phyloP scores from a whole-genome alignment of 2,329 filamentous ascomycete genomes.

The Alternaria tenuissima region DNA sequence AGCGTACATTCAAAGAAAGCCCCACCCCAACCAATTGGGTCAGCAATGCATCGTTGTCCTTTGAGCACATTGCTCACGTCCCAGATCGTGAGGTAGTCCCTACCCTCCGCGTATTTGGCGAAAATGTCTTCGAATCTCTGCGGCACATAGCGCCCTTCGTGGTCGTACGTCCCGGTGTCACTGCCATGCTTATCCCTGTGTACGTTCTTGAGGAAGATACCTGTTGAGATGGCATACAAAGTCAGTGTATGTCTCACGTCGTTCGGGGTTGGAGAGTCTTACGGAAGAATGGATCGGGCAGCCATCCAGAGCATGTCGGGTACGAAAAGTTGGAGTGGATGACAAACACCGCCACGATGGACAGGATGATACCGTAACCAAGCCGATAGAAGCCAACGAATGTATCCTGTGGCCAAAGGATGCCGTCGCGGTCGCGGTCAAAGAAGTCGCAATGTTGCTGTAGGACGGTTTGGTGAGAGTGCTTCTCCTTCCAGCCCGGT shows the following conservation, averaged over 20 bases:
- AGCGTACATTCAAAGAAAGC: slow-evolving; percentile 57
- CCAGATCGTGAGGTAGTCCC: slow-evolving; percentile 50
- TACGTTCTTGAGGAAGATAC: slow-evolving; percentile 50
- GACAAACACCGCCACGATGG: slow-evolving; percentile 55
- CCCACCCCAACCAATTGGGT: slow-evolving; percentile 58
- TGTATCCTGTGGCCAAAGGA: slow-evolving; percentile 63
- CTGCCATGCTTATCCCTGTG: slow-evolving; percentile 56
- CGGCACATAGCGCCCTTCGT: slow-evolving; percentile 56
- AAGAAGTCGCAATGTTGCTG: slow-evolving; percentile 64
- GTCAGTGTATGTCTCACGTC: background rate
- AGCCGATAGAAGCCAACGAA: slow-evolving; percentile 57
- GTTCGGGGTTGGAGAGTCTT: rapidly evolving
- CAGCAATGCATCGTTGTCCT: slow-evolving; percentile 52
- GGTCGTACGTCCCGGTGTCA: slow-evolving; percentile 55
- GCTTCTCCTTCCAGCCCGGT: slow-evolving; percentile 3
- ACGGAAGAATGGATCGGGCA: slow-evolving; percentile 58
- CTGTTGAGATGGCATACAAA: background rate
- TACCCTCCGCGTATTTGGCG: slow-evolving; percentile 53
- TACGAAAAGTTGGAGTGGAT: slow-evolving; percentile 62
- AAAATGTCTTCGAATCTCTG: slow-evolving; percentile 60
- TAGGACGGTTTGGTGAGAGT: slow-evolving; percentile 6
- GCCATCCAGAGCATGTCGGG: slow-evolving; percentile 52
- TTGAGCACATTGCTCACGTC: slow-evolving; percentile 52
- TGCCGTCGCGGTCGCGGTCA: slow-evolving; percentile 61
- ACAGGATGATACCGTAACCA: slow-evolving; percentile 57